Evolutionary conservation across 2,329 filamentous ascomycete species (phyloP), one percentile per base, ranked within the genome.

Genomic region (Dactylellina parvicollis): DNA sequence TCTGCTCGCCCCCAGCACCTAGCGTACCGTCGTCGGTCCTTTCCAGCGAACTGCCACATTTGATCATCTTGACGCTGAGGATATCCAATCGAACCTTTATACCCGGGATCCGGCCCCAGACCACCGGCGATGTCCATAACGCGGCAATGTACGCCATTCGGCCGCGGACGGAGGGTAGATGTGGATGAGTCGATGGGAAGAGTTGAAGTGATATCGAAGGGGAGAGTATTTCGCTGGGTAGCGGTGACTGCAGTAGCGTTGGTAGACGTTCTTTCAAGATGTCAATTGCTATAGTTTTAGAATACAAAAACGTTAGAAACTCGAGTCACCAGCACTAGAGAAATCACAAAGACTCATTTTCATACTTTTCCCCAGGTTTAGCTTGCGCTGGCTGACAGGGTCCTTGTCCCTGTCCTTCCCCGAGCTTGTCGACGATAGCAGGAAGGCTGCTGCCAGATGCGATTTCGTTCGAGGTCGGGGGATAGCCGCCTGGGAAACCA

Each of bases 51-150:
- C 26, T 83, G 80, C 66, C 82, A 80, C 55, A 85, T 72, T 87
- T 86, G 66, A 90, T 87, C 86, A 99, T 95, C 77, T 94, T 90
- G 83, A 96, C 93, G 10, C 91, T 94, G 16, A 96, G 81, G 57
- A 99, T 95, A 77, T 92, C 88, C 9, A 99, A 86, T 77, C 88
- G 89, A 46, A 97, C 92, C 78, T 96, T 96, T 76, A 94, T 93
- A 18, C 98, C 87, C 1, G 95, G 95, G 0, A 99, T 86, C 26
- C 91, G 88, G 78, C 96, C 96, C 95, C 95, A 99, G 28, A 93
- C 94, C 56, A 99, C 90, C 0, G 95, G 95, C 0, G 93, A 92
- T 0, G 95, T 97, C 93, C 93, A 98, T 36, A 99, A 84, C 1
- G 95, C 95, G 16, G 95, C 94, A 34, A 90, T 90, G 80, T 99